A percentile compares a stretch with the other conserved stretches of the same genome.
Evolutionary conservation across 2,329 filamentous ascomycete genomes (phyloP).

Genomic region (Pestalotiopsis sp.): DNA sequence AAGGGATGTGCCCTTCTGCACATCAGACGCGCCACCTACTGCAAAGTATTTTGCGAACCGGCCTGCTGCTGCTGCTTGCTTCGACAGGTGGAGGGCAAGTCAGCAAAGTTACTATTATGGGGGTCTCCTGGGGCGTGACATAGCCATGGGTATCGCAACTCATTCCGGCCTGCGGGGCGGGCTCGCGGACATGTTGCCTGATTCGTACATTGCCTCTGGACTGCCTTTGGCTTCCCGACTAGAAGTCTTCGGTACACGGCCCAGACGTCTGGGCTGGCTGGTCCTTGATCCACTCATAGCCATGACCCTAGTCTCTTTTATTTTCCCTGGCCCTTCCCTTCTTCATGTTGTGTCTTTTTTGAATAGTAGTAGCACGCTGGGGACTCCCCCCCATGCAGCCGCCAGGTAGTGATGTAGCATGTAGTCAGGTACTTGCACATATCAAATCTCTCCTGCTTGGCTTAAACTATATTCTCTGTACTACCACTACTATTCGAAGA

Average conservation of each 20-base stretch:
- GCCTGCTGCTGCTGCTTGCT: background rate
- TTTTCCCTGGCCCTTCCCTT: background rate
- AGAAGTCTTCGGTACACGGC: slow-evolving; percentile 12
- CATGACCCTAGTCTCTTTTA: slow-evolving; percentile 7
- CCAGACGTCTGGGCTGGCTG: slow-evolving; percentile 9
- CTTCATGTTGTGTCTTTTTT: background rate
- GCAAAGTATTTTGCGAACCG: background rate
- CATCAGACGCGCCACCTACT: background rate
- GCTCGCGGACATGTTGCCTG: slow-evolving; percentile 16
- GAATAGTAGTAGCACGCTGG: no score
- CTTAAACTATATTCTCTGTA: background rate
- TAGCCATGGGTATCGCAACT: slow-evolving; percentile 13
- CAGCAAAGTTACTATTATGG: slow-evolving; percentile 17
- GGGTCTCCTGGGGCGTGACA: slow-evolving; percentile 1
- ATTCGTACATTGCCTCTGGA: slow-evolving; percentile 14
- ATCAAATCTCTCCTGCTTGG: background rate
- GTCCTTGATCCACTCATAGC: slow-evolving; percentile 11
- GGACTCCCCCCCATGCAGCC: background rate
- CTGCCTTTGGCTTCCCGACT: slow-evolving; percentile 10
- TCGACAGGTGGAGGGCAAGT: background rate
- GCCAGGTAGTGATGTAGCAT: background rate
- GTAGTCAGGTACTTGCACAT: background rate
- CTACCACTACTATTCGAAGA: background rate
- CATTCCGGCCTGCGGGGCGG: slow-evolving; percentile 12
- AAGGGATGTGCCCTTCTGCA: background rate